Evolutionary conservation across 257 asterid species (phyloP).

Genomic region (Petrea volubilis): DNA sequence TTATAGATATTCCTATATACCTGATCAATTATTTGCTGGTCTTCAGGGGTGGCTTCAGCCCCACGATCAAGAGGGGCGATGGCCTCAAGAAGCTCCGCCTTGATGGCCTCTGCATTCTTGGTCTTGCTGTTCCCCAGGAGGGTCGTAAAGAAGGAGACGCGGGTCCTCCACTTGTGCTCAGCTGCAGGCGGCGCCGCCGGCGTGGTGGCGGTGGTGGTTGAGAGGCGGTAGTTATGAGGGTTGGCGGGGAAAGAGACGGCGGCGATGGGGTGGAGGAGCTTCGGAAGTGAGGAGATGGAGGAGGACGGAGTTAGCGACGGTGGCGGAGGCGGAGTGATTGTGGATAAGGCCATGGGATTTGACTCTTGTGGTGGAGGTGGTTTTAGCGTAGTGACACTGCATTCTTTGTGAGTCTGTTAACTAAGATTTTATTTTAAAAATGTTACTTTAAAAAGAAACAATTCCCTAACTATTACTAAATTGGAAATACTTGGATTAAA

Average conservation of each 20-base stretch:
- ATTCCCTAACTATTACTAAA: too few relatives aligned
- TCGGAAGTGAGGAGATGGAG: conserved; percentile 19
- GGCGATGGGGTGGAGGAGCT: conserved; percentile 21
- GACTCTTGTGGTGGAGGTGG: conserved; percentile 8
- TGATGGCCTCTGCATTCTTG: conserved; percentile 54
- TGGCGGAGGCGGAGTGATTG: conserved; percentile 38
- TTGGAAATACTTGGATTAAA: too few relatives aligned
- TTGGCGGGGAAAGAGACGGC: conserved; percentile 15
- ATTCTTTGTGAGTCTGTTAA: not conserved
- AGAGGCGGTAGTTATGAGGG: conserved; percentile 2
- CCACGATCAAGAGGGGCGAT: conserved; percentile 89
- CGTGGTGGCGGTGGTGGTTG: not conserved
- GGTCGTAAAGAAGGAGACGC: conserved; percentile 67
- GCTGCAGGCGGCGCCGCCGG: not conserved
- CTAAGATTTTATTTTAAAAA: too few relatives aligned
- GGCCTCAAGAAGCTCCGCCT: conserved; percentile 81
- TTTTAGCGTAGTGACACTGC: not conserved
- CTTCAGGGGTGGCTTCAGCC: conserved; percentile 84
- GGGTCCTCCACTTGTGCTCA: conserved; percentile 56
- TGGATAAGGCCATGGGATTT: conserved; percentile 64
- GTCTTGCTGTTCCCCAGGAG: conserved; percentile 48
- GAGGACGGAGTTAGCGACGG: conserved; percentile 20
- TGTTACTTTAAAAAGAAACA: too few relatives aligned
- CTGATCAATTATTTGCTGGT: conserved; percentile 63
- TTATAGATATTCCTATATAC: conserved; percentile 20